Evolutionary conservation across 1,284 basidiomycete species (phyloP).

Genomic region (Tylopilus sp.): DNA sequence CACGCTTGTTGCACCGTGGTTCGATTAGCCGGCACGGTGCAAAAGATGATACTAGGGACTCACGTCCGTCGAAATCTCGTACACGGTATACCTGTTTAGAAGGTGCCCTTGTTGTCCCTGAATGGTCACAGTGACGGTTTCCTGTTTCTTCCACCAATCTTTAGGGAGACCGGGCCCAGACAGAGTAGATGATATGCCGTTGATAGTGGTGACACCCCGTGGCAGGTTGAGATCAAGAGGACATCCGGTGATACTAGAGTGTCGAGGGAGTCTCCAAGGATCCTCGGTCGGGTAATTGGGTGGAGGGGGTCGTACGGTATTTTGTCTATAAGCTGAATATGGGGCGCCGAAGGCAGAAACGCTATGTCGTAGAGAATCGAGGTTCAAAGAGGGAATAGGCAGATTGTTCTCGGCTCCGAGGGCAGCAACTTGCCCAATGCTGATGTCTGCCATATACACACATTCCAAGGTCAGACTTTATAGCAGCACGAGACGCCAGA

Average conservation of each 20-base stretch:
- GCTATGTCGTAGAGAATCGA: slow-evolving; percentile 52
- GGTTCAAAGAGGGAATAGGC: slow-evolving; percentile 64
- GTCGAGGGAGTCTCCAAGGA: slow-evolving; percentile 58
- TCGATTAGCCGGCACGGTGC: slow-evolving; percentile 9
- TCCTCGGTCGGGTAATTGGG: slow-evolving; percentile 61
- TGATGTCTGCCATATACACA: slow-evolving; percentile 53
- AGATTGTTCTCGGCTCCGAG: slow-evolving; percentile 67
- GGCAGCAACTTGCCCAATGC: slow-evolving; percentile 77
- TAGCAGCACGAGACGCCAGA: slow-evolving; percentile 3
- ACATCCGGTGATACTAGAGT: slow-evolving; percentile 10
- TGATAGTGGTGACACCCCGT: slow-evolving; percentile 36
- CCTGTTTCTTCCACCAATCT: slow-evolving; percentile 84
- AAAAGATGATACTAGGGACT: slow-evolving; percentile 31
- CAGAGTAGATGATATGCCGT: slow-evolving; percentile 58
- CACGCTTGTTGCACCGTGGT: slow-evolving; percentile 41
- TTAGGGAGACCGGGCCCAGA: slow-evolving; percentile 67
- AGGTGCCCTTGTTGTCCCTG: slow-evolving; percentile 87
- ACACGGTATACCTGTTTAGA: slow-evolving; percentile 77
- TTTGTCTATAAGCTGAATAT: slow-evolving; percentile 40
- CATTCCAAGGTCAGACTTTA: too few relatives aligned
- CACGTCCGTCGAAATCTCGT: slow-evolving; percentile 78
- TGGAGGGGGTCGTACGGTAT: slow-evolving; percentile 35
- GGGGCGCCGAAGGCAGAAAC: slow-evolving; percentile 46
- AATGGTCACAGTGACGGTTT: slow-evolving; percentile 65
- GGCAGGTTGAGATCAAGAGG: slow-evolving; percentile 24